Base-by-base conservation (phyloP, 176 grass and related monocot species). In the Chrysopogon serrulatus region DNA sequence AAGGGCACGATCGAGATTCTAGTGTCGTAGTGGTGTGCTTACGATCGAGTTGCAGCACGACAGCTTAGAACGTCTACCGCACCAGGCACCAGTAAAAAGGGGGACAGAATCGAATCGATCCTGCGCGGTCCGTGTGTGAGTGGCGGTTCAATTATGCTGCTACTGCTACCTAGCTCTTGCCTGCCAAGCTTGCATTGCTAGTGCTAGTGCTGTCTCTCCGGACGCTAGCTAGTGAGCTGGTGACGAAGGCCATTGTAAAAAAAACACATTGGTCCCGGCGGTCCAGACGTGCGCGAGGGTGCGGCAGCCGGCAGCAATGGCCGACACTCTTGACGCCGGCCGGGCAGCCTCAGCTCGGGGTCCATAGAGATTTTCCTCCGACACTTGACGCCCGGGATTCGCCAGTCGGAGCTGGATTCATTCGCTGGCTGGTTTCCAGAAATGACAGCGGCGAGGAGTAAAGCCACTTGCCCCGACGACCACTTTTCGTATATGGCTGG, bases 61-160 rank as follows among this genome's bases (percentile, higher is more conserved):
- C 45, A 56, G 54, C 65, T 83, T 42, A 8, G 30, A 63, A 61
- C 82, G 61, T 80, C 80, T 79, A 65, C 75, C n/a, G 23, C 62
- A 69, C n/a, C 23, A 18, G 45, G 45, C 39, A 80, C 37, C 69
- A 24, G 62, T 41, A 60, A 69, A 60, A 44, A 31, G 59, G 33
- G 26, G 8, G 40, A 43, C 70, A 73, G 70, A 21, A 73, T 48
- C 26, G 70, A 42, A 56, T 76, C 33, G 44, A 49, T 54, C n/a
- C 23, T 56, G 59, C 48, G 33, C 48, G 33, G 71, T 89, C 73
- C 83, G 64, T 37, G 40, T 11, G 79, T 48, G 56, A 74, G 88
- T 86, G 88, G 73, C 37, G 9, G 31, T 61, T 90, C 74, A 83
- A 90, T 90, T 47, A 86, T 86, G 79, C 73, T 90, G 44, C 78